A percentile compares a stretch with the other conserved stretches of the same genome.
Evolutionary conservation across 495 filamentous ascomycete species (phyloP).

Genomic region (Penicillium odoratum): DNA sequence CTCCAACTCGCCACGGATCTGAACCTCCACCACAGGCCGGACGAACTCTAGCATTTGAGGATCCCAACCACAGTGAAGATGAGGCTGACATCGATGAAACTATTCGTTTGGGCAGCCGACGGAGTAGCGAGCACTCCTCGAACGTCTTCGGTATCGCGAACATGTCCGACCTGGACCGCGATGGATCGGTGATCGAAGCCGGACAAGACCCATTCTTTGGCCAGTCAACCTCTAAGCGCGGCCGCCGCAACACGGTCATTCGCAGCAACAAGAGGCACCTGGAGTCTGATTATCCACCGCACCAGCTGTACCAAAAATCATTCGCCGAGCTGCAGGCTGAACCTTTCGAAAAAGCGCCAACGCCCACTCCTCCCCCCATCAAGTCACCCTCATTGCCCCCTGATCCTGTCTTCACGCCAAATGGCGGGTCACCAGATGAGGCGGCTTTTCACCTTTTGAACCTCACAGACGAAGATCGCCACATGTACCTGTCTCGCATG

Average conservation of each 20-base stretch:
- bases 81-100: conserved; percentile 28
- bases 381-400: conserved; percentile 27
- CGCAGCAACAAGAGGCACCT: conserved; percentile 36
- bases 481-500: conserved; percentile 63
- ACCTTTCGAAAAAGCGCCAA: conserved; percentile 43
- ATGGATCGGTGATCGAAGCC: conserved; percentile 28
- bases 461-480: conserved; percentile 47
- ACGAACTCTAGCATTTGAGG: conserved; percentile 18
- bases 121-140: conserved; percentile 31
- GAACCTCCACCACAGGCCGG: conserved; percentile 33
- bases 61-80: conserved; percentile 20
- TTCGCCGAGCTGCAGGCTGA: conserved; percentile 46
- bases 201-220: conserved; percentile 37
- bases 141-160: conserved; percentile 40
- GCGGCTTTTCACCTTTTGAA: conserved; percentile 32
- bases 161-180: conserved; percentile 31
- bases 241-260: conserved; percentile 25
- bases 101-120: conserved; percentile 21
- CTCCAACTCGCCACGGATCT: conserved; percentile 40
- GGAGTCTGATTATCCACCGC: conserved; percentile 44
- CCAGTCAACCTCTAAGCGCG: conserved; percentile 7
- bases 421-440: conserved; percentile 24
- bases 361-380: conserved; percentile 19
- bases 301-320: conserved; percentile 43
- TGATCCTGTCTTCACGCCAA: conserved; percentile 11